Base-by-base conservation (phyloP, 106 monocot genomes). In the Dendrobium chrysotoxum region DNA sequence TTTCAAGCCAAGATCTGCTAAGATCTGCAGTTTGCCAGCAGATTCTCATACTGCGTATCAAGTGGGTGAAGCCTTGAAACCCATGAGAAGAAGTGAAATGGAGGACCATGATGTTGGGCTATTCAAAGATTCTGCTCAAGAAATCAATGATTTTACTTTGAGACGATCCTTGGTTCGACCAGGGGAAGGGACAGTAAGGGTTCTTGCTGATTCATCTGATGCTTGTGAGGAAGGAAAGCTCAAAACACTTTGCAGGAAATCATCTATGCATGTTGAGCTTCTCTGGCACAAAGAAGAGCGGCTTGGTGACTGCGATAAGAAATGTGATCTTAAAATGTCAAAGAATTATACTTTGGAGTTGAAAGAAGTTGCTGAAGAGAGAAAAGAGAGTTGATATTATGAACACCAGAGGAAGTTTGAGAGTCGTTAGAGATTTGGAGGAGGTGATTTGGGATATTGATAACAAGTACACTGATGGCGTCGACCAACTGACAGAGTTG, bases 1-100 rank as follows among this genome's bases (percentile, higher is more conserved):
- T 76, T 76, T 47, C 47, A 76, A 76, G 76, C 76, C 46, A 76
- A 50, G 75, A 75, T 67, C 66, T 67, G 28, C 66, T 25, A 25
- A 70, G 35, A 16, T 70, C 35, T 16, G 35, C 70, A 70, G 21
- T 70, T 31, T 35, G 5, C 70, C 70, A 28, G 70, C 70, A 70
- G 70, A 15, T 70, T 15, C 68, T 3, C 68, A 7, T 28, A 15
- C 70, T 28, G 13, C 1, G 31, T 3, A 13, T 12, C 31, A 38
- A 4, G 35, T 13, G 15, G 70, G 3, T 35, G 15, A 50, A 50
- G 1, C 50, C 15, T 50, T 13, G 13, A 50, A 50, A 13, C 50
- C 50, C 2, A 11, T 35, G 16, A 70, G 28, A 16, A 70, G 30
- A 70, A 16, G 1, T 30, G 70, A 70, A 70, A 31, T 4, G 70